Conservation (phyloP, 2,329 filamentous ascomycete species). For the Nemania sp. region DNA sequence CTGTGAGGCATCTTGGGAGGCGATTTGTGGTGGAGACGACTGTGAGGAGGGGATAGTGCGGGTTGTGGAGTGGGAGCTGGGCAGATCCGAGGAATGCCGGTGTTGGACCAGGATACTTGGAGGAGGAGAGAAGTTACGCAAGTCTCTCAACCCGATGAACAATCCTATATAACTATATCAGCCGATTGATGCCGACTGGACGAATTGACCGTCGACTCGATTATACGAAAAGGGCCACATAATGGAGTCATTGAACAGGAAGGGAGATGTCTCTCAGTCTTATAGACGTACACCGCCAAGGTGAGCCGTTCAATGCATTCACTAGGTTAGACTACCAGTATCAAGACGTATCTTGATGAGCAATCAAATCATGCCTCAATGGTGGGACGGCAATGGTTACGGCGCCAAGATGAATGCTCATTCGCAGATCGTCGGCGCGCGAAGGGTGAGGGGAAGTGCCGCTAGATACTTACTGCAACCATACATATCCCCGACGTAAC, state of each 20-base stretch:
- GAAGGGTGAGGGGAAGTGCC: conserved; percentile 21
- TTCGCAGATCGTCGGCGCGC: conserved; percentile 10
- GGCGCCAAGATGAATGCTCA: not conserved
- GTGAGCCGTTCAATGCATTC: not conserved
- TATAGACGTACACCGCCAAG: not conserved
- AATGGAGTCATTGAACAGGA: not conserved
- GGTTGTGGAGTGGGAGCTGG: not conserved
- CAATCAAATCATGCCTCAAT: not conserved
- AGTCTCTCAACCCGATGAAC: not conserved
- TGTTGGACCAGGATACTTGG: not conserved
- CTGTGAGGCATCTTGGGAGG: conserved; percentile 44
- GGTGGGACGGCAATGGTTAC: not conserved
- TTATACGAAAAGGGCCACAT: not conserved
- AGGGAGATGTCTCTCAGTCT: not conserved
- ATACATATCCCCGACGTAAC: not conserved
- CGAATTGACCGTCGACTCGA: not conserved
- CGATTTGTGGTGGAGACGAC: not conserved
- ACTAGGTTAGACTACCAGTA: not conserved
- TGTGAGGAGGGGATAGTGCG: not conserved
- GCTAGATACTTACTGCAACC: not conserved
- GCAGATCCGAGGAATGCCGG: not conserved
- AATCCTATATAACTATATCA: not conserved
- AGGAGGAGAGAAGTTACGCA: not conserved
- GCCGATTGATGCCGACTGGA: not conserved
- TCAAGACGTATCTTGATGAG: not conserved